Evolutionary conservation across 106 monocot genomes (phyloP), one percentile per base, ranked within the genome.

Genomic region (Apostasia ramifera): DNA sequence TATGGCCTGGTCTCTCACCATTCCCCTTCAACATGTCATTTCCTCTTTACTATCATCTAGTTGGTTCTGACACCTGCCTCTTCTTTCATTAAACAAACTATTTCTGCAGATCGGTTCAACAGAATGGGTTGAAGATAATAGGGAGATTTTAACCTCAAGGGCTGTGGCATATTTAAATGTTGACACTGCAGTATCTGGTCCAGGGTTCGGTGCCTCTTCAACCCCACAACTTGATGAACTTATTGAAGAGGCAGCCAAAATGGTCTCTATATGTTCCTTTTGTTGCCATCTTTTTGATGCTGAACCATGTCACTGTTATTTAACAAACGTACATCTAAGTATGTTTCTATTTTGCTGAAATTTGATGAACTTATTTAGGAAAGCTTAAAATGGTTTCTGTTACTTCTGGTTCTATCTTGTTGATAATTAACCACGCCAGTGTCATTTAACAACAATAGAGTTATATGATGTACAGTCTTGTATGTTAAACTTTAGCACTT

Each of bases 101-200:
- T 51, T 66, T 2, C 59, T 79, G 47, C 80, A 87, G 86, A 80
- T 80, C 63, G 86, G 86, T 63, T 87, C 86, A n/a, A 83, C 86
- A 44, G 86, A 87, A 74, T 87, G 86, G 86, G 86, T 83, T 57
- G 86, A 87, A 71, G 83, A 83, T 53, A 83, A 87, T 61, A 77
- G 77, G 62, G 86, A 87, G 53, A 63, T 80, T 56, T 73, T 87
- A 62, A 42, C 77, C 45, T 80, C 79, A 45, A 76, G 83, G 59
- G 83, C 83, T 44, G 71, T 87, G 63, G 83, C 83, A 46, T 87
- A 87, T 77, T 63, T 87, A 5, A 87, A 87, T 57, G 76, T 83
- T 63, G 86, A 87, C 60, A 62, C 46, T 71, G 73, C 83, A 45
- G 86, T 80, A 3, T 57, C 51, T 68, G 83, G 83, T 38, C 80